Base-by-base conservation (phyloP, 2,329 filamentous ascomycete species). In the Drechslerella dactyloides region DNA sequence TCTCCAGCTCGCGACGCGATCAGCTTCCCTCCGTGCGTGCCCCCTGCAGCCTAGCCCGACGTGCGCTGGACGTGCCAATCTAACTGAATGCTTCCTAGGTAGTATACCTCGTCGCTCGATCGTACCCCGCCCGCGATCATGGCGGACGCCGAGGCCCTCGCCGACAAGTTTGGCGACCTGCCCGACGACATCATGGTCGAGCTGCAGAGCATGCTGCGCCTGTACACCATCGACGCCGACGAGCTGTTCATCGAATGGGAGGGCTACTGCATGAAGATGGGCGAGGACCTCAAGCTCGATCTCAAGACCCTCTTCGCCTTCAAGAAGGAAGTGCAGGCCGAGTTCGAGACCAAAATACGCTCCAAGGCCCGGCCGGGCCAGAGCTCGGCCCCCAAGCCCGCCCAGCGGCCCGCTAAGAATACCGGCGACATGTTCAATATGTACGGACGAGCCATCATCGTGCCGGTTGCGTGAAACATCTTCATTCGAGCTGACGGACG, bases 201-300 rank as follows among this genome's bases (percentile, higher is more conserved):
- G 81, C 83, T 99, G 75, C 85, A 89, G 78, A 96, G 91, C 68
- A 96, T 96, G 78, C 85, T 94, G 81, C 87, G 89, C 61, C 84
- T 97, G 70, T 91, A 97, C 81, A 87, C 87, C 53, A 85, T 97
- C 72, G 86, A 87, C 15, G 84, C 88, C 35, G 88, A 97, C 79
- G 94, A 97, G 78, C 84, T 97, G 24, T 97, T 91, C 80, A 97
- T 91, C 86, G 97, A 97, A 84, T 99, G 94, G 94, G 94, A 99
- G 80, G 93, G 92, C 0, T 97, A 97, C 83, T 93, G 90, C 80
- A 89, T 99, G 79, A 96, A 93, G 80, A 92, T 97, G 88, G 64
- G 69, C 53, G 91, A 96, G 64, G 89, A 91, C 65, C 87, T 88
- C 73, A 87, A 84, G 69, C 81, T 90, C 73, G 86, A 89, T 53